Conservation (phyloP, 2,329 filamentous ascomycete species). For the Hymenoscyphus fructigenus region DNA sequence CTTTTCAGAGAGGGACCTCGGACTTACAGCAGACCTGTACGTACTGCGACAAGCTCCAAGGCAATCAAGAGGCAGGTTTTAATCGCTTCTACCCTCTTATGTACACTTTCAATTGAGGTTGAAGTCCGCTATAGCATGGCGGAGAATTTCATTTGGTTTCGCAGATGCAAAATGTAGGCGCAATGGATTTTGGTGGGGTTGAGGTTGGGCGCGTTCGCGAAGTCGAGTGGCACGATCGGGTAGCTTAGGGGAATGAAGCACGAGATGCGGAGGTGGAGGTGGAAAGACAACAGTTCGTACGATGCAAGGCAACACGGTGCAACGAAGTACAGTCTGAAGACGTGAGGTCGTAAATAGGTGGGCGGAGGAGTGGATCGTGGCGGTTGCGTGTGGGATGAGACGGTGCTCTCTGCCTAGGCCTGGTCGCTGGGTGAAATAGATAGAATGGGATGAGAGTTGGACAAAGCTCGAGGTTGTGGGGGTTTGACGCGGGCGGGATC, state of each 20-base stretch:
- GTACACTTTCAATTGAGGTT: slow-evolving; percentile 4
- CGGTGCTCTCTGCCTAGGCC: not conserved
- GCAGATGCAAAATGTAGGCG: not conserved
- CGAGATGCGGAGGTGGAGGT: slow-evolving; percentile 16
- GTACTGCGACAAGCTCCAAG: not conserved
- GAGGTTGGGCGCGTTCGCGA: not conserved
- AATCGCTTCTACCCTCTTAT: slow-evolving; percentile 2
- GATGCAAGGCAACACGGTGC: not conserved
- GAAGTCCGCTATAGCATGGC: not conserved
- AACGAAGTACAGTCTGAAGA: not conserved
- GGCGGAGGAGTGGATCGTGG: not conserved
- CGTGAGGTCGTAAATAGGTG: not conserved
- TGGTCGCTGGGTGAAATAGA: not conserved
- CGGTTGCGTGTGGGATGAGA: not conserved
- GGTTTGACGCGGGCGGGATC: not conserved
- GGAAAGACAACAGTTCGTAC: slow-evolving; percentile 4
- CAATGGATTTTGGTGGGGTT: slow-evolving; percentile 8
- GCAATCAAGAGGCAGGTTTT: not conserved
- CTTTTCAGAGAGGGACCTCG: not conserved
- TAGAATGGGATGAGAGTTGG: not conserved
- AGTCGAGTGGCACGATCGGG: slow-evolving; percentile 11
- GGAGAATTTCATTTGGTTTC: not conserved
- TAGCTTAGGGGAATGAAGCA: slow-evolving; percentile 5
- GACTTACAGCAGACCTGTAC: not conserved
- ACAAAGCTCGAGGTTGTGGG: not conserved